Percentiles rank a stretch among this genome's conserved stretches.
These are phyloP conservation scores for Pseudopithomyces maydicus DNA, from an alignment of 2,329 filamentous ascomycete genomes.

Conservation along the genomic window DNA sequence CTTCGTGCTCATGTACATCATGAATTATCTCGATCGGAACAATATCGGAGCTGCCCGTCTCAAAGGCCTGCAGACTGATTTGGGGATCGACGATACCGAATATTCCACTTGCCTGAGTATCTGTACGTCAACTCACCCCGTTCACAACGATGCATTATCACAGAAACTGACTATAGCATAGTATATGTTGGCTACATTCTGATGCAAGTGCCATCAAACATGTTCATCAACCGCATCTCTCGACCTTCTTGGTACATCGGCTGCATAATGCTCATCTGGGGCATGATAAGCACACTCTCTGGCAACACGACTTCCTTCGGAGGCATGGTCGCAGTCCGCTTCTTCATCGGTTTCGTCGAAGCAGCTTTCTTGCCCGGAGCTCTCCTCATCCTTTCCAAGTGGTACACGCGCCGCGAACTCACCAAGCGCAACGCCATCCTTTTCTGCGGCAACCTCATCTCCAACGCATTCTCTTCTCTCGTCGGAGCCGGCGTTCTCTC, in stretches of 20 bases:
- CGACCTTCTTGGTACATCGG: constrained; percentile 44
- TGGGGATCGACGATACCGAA: constrained; percentile 35
- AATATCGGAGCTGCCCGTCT: constrained; percentile 43
- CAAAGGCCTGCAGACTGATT: constrained; percentile 38
- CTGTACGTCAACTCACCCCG: constrained; percentile 16
- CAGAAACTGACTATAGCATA: constrained; percentile 15
- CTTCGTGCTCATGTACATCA: constrained; percentile 45
- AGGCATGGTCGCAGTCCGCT: constrained; percentile 45
- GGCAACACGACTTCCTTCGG: constrained; percentile 39
- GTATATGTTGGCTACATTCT: constrained; percentile 28
- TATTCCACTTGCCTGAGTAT: constrained; percentile 42
- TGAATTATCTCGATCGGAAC: constrained; percentile 40
- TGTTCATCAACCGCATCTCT: constrained; percentile 47
- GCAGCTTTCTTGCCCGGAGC: constrained; percentile 65
- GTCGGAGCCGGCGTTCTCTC: constrained; percentile 49
- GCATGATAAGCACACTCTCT: constrained; percentile 44
- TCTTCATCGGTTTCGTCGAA: constrained; percentile 46
- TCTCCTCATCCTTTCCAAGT: constrained; percentile 67
- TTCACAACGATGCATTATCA: not conserved
- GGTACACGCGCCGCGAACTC: constrained; percentile 64
- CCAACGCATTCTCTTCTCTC: constrained; percentile 52
- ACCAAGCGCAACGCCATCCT: constrained; percentile 47
- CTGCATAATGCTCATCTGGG: constrained; percentile 47
- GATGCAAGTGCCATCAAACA: constrained; percentile 49
- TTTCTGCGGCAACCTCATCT: constrained; percentile 50